Evolutionary conservation across 2,329 filamentous ascomycete genomes (phyloP), one percentile per base, ranked within the genome.

Genomic region (Exophiala calicioides): DNA sequence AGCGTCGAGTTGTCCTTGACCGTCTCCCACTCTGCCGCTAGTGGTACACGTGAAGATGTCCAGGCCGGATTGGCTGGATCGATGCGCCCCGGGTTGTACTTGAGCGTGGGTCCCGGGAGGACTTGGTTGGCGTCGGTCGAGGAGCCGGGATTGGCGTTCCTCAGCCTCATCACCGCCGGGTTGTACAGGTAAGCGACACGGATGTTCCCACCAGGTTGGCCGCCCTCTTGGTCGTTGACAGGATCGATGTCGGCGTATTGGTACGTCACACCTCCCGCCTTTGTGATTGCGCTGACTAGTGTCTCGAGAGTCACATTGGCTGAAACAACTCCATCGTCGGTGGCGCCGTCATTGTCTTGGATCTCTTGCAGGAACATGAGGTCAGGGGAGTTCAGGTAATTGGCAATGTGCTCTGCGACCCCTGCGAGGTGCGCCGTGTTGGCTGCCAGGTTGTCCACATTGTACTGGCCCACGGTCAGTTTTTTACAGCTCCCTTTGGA

Each of bases 161-260:
- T 74, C n/a, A 87, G 77, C 36, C 74, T 71, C 33, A 88, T 61
- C 3, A 79, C 64, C 13, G 75, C 70, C 0, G 82, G 72, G 29
- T 82, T 79, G 75, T 86, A 88, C 8, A 88, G 72, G 66, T 86
- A 88, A 0, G 82, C 84, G 35, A 73, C 71, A 33, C 84, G 84
- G 64, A 88, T 88, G 69, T 88, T 88, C 27, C 83, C 84, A 10
- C 85, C 84, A 1, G 82, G 80, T 51, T 79, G 68, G 24, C 85
- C 85, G 47, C 85, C 85, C 55, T 87, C 82, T 52, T 75, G 58
- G 63, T 78, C 72, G 61, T 86, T 69, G 24, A 75, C 66, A 2
- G 84, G 84, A 32, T 70, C 72, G 44, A 88, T 75, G 53, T 81
- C 76, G 20, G 75, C 69, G 59, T 77, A 87, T 30, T 70, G 67